Percentiles rank a stretch among this genome's conserved stretches.
Conservation (phyloP, 208 protist species). For the Crithidia thermophila region DNA sequence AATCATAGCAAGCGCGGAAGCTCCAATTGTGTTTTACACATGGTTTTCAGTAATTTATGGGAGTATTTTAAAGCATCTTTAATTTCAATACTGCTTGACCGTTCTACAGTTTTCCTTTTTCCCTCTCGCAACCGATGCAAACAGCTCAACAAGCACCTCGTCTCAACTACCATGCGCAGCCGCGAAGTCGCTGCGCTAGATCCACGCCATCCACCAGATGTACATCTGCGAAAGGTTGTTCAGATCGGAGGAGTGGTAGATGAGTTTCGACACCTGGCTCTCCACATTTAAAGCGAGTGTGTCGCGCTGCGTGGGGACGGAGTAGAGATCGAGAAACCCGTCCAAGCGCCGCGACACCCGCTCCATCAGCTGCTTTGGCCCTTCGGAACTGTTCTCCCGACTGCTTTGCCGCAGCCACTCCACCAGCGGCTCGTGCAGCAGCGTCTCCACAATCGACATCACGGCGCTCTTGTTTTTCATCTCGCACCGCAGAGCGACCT, state of each 20-base stretch:
- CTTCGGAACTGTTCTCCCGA: constrained; percentile 12
- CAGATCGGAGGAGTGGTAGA: constrained; percentile 88
- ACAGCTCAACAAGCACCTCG: no score
- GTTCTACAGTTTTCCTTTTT: no score
- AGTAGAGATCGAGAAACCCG: constrained; percentile 86
- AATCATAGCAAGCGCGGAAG: no score
- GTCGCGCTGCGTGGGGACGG: constrained; percentile 51
- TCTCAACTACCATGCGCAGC: no score
- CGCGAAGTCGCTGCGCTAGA: constrained; percentile 53
- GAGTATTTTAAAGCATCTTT: no score
- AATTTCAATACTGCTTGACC: no score
- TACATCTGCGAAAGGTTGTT: constrained; percentile 96
- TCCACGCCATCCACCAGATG: constrained; percentile 97
- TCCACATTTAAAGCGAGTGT: constrained; percentile 87
- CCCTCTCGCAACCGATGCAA: background rate
- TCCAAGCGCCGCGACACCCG: constrained; percentile 78
- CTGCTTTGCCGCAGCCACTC: constrained; percentile 81
- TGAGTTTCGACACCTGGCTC: constrained; percentile 94
- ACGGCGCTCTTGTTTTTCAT: constrained; percentile 93
- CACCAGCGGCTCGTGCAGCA: constrained; percentile 96
- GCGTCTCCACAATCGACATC: constrained; percentile 95
- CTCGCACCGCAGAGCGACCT: constrained; percentile 88
- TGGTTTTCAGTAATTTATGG: no score
- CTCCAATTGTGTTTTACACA: no score
- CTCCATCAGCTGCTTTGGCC: constrained; percentile 65